Percentiles rank a stretch among this genome's conserved stretches.
phyloP scores from a whole-genome alignment of 2,329 filamentous ascomycete genomes.

The Neopestalotiopsis clavispora region DNA sequence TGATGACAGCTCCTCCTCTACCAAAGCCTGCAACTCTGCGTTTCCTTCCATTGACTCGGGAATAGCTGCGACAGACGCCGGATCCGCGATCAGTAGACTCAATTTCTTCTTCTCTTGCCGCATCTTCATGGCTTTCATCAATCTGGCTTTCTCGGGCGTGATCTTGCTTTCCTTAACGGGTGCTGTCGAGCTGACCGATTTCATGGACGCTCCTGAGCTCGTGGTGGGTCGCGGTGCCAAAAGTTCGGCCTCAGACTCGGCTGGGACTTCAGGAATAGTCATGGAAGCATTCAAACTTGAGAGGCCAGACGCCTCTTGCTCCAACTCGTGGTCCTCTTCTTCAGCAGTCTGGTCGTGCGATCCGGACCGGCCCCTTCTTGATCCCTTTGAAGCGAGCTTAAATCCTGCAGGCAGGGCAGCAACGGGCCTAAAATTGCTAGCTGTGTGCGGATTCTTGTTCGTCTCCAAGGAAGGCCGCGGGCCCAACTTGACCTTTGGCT shows the following conservation, averaged over 20 bases:
- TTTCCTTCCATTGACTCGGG: conserved; percentile 27
- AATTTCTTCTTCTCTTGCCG: conserved; percentile 76
- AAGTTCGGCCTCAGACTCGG: conserved; percentile 37
- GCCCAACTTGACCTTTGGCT: conserved; percentile 86
- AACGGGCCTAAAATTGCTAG: conserved; percentile 69
- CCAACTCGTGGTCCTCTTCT: conserved; percentile 33
- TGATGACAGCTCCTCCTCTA: conserved; percentile 37
- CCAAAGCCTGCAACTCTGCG: not conserved
- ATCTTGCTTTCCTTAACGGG: conserved; percentile 56
- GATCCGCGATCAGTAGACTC: conserved; percentile 33
- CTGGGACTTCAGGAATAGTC: conserved; percentile 37
- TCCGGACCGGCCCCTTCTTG: conserved; percentile 53
- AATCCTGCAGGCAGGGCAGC: conserved; percentile 83
- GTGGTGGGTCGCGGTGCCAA: conserved; percentile 46
- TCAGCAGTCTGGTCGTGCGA: conserved; percentile 35
- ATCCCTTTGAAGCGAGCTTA: conserved; percentile 67
- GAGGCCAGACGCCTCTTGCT: conserved; percentile 38
- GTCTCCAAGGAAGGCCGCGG: conserved; percentile 79
- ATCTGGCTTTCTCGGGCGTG: conserved; percentile 85
- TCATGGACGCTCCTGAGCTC: conserved; percentile 50
- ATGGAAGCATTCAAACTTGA: conserved; percentile 41
- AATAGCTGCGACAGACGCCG: conserved; percentile 31
- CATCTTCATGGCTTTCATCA: conserved; percentile 94
- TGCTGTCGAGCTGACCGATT: conserved; percentile 47
- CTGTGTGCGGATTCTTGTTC: conserved; percentile 64